These are phyloP conservation scores for Pyrus hybrid DNA, from an alignment of 331 rosid genomes.

Conservation along the genomic window DNA sequence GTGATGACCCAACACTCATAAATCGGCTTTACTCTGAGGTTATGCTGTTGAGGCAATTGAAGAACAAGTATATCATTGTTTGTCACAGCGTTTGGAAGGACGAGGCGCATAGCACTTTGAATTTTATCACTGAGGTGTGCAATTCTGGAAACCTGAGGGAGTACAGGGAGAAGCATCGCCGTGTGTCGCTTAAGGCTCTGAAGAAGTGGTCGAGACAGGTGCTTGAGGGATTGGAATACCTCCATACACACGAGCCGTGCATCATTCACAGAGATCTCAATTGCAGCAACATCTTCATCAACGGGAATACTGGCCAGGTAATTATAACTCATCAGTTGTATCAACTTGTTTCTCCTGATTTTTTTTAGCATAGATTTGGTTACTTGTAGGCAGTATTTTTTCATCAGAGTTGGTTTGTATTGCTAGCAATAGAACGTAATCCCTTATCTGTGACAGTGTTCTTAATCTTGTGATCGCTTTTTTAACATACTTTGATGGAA, in stretches of 20 bases:
- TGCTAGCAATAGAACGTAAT: neutral
- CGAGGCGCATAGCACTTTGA: conserved; percentile 41
- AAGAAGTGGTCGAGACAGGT: conserved; percentile 96
- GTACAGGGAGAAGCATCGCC: conserved; percentile 80
- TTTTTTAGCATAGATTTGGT: neutral
- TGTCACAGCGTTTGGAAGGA: conserved; percentile 84
- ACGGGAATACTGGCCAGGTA: conserved; percentile 90
- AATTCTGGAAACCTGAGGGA: conserved; percentile 81
- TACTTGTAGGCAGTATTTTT: neutral
- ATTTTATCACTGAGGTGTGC: conserved; percentile 87
- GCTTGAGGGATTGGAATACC: conserved; percentile 87
- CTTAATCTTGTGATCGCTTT: no score
- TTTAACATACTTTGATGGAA: neutral
- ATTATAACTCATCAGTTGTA: neutral
- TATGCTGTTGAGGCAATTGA: conserved; percentile 46
- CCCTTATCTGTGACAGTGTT: neutral
- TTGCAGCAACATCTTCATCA: conserved; percentile 88
- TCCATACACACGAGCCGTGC: conserved; percentile 88
- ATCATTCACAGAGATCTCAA: conserved; percentile 93
- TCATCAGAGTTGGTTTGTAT: neutral
- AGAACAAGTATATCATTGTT: conserved; percentile 67
- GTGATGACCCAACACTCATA: conserved; percentile 56
- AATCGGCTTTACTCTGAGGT: conserved; percentile 71
- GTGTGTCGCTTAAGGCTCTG: conserved; percentile 68
- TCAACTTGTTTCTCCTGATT: neutral